Evolutionary conservation across 352 stramenopile genomes (phyloP), one percentile per base, ranked within the genome.

Genomic region (Phytophthora quininea): DNA sequence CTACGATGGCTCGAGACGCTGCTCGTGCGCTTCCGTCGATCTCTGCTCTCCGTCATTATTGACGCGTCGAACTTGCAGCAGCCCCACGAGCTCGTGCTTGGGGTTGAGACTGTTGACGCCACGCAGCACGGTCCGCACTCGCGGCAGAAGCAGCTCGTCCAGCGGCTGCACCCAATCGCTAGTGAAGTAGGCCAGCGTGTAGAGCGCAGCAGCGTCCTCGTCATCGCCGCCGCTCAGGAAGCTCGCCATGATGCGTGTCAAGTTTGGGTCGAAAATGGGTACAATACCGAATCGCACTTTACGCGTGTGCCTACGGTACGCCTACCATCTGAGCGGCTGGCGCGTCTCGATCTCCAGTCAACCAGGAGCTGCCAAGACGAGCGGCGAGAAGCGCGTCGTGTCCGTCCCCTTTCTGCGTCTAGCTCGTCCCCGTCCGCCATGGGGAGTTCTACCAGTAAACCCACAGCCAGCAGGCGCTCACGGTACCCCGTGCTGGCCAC

Each of bases 401-500:
- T 66, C 49, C 40, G 58, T 66, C 58, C 67, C 51, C 53, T 66
- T 19, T 43, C 49, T 42, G 58, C 56, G 57, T 50, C 35, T 62
- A 50, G 49, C 58, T 31, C 40, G 53, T 43, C 46, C 54, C 48
- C 62, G 38, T 57, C 54, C 47, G 61, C 37, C 49, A 93, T 93
- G 85, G 85, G 85, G 48, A 77, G 71, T 58, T 62, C 70, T 54
- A 60, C 79, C 27, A 90, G 79, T 58, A 76, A 80, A 62, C 62
- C 68, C 45, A 38, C 65, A 35, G 9, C 47, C 48, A 60, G 12
- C 50, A 43, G 42, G n/a, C 19, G 14, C 35, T 33, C 64, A 64
- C 59, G 63, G 51, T 92, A 76, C 72, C 77, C 81, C 49, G 81
- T 93, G 62, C 72, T 93, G 62, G 85, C 85, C 54, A 93, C 82